Evolutionary conservation across 495 filamentous ascomycete species (phyloP).

Genomic region (Trichoderma orchidacearum): DNA sequence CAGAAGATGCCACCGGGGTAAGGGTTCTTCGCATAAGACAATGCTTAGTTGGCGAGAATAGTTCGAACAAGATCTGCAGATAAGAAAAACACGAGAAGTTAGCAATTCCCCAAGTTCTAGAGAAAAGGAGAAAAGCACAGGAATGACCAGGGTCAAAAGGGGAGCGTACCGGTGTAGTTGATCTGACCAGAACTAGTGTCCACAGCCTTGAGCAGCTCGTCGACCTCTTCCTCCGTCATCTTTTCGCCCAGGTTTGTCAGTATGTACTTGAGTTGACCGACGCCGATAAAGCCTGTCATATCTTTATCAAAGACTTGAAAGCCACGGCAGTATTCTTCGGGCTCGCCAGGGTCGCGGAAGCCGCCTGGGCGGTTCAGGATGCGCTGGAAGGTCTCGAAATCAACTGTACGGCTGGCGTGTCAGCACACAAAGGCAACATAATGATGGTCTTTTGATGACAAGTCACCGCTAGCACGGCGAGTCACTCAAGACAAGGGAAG

Average conservation of each 20-base stretch:
- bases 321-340: constrained; percentile 92
- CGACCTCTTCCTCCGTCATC: constrained; percentile 96
- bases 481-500: neutral
- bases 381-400: constrained; percentile 93
- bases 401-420: constrained; percentile 44
- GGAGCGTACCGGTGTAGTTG: constrained; percentile 74
- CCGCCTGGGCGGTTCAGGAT: constrained; percentile 94
- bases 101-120: neutral
- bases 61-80: constrained; percentile 73
- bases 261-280: constrained; percentile 92
- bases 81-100: constrained; percentile 1
- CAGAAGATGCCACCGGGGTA: neutral
- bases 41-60: constrained; percentile 71
- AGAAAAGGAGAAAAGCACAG: neutral
- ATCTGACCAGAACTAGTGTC: constrained; percentile 89
- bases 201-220: constrained; percentile 93
- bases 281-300: constrained; percentile 92
- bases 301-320: constrained; percentile 99
- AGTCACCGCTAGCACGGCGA: neutral
- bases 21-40: constrained; percentile 7
- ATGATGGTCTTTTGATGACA: neutral
- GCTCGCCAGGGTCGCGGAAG: constrained; percentile 94
- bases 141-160: too few species aligned
- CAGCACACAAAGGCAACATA: neutral
- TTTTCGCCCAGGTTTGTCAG: constrained; percentile 96